Base-by-base conservation (phyloP, 225 moss, liverwort and hornwort species). In the Marchantia polymorpha region DNA sequence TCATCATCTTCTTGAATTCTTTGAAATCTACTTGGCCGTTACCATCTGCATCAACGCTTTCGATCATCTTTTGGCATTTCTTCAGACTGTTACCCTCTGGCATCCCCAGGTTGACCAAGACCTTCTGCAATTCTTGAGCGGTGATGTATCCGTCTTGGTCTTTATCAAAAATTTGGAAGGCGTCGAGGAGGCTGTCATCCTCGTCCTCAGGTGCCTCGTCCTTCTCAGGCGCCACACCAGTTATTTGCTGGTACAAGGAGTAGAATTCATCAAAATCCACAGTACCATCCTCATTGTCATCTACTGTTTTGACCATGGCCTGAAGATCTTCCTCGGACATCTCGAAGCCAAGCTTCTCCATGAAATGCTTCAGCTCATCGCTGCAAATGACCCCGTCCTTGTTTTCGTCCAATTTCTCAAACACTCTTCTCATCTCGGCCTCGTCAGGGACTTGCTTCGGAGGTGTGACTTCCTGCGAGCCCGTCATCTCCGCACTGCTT, bases 1-100 rank as follows among this genome's bases (percentile, higher is more conserved):
- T 3, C 89, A 89, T 89, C 81, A 89, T 84, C 76, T 79, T 81
- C 84, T 90, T 90, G 75, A 90, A 90, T 80, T 90, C 90, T 46
- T 83, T 14, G 52, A 87, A 90, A 59, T 88, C 84, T 12, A 90
- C 86, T 72, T 82, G 81, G 22, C 90, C 90, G 69, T 90, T 85
- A 2, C 86, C 82, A 52, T 90, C 86, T 17, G 25, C 31, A 73
- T 90, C 90, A 6, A 90, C 88, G 30, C 81, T 78, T 50, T 76
- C 60, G 25, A 90, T 90, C 90, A 90, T 90, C 60, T 78, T 63
- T 15, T 77, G 49, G 29, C 90, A 90, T 69, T 88, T 84, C 64
- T 69, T 81, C 17, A 85, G 39, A 52, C 86, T 86, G 19, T 61
- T 67, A 10, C 86, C 86, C 39, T 82, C 82, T 12, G 25, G 25